Evolutionary conservation across 441 rosid genomes (phyloP).

Genomic region (Corymbia calophylla): DNA sequence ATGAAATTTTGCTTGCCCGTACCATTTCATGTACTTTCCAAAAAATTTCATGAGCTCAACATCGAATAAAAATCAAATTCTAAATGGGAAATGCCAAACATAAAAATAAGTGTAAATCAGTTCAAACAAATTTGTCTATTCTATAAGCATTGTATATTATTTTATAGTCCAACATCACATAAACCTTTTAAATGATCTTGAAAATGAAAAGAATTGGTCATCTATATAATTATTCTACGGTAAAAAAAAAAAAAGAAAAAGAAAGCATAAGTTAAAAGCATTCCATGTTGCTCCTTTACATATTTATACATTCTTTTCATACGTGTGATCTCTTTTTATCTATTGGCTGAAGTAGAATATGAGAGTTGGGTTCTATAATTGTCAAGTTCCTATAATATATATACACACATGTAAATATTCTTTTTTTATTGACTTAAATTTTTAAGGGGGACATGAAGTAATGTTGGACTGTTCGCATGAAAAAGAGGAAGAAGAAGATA

Average conservation of each 20-base stretch:
- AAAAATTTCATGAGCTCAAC: neutral
- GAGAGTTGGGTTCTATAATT: neutral
- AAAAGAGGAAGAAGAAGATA: neutral
- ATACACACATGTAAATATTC: neutral
- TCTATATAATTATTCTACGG: too few relatives aligned
- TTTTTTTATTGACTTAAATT: neutral
- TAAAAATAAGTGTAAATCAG: rapidly evolving
- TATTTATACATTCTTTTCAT: neutral
- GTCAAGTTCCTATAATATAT: neutral
- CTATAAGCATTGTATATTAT: too few relatives aligned
- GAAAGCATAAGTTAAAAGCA: too few relatives aligned
- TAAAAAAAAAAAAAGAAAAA: too few relatives aligned
- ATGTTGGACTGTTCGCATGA: neutral
- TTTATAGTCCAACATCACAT: neutral
- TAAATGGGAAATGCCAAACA: neutral
- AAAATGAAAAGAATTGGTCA: neutral
- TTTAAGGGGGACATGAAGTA: neutral
- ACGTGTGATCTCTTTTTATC: too few relatives aligned
- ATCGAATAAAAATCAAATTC: neutral
- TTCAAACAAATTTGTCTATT: neutral
- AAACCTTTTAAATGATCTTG: neutral
- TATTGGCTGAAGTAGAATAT: too few relatives aligned
- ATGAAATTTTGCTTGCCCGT: neutral
- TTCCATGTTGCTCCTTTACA: neutral
- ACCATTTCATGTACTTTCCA: neutral